Evolutionary conservation across 371 early-diverging fungal genomes (phyloP).

Genomic region (Mortierella sp.): DNA sequence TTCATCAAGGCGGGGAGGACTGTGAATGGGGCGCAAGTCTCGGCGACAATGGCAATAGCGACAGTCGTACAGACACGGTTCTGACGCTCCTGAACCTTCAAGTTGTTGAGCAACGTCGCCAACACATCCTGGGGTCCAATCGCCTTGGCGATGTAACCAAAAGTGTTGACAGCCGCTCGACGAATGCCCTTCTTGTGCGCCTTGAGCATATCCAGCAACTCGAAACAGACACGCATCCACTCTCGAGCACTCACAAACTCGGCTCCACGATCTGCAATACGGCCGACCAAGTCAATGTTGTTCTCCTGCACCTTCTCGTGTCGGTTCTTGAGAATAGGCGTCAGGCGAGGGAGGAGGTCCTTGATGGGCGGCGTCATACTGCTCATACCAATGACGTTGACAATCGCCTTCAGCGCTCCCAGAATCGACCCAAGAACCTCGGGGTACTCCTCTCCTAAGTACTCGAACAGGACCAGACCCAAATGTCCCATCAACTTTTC

Average conservation of each 20-base stretch:
- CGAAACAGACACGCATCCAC: conserved; percentile 99
- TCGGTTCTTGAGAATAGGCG: conserved; percentile 97
- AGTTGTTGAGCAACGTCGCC: conserved; percentile 95
- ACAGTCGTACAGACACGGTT: conserved; percentile 98
- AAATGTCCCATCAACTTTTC: conserved; percentile 94
- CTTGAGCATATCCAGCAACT: conserved; percentile 95
- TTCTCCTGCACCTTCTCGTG: conserved; percentile 97
- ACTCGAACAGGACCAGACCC: conserved; percentile 94
- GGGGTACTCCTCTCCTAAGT: conserved; percentile 98
- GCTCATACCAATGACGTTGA: conserved; percentile 97
- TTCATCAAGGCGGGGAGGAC: conserved; percentile 98
- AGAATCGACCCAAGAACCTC: conserved; percentile 97
- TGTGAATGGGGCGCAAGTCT: conserved; percentile 97
- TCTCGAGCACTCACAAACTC: conserved; percentile 98
- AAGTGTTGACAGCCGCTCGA: conserved; percentile 95
- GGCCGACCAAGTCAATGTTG: conserved; percentile 93
- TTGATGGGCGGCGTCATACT: conserved; percentile 98
- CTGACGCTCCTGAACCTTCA: conserved; percentile 98
- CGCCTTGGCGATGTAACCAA: conserved; percentile 99
- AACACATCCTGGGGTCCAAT: conserved; percentile 99
- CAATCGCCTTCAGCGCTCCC: conserved; percentile 92
- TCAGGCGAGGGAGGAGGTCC: conserved; percentile 95
- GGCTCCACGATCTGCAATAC: conserved; percentile 98
- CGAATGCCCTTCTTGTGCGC: conserved; percentile 97
- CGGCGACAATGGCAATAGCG: conserved; percentile 95